Evolutionary conservation across 179 eudicot species (phyloP), one percentile per base, ranked within the genome.

Genomic region (Camellia oleifera): DNA sequence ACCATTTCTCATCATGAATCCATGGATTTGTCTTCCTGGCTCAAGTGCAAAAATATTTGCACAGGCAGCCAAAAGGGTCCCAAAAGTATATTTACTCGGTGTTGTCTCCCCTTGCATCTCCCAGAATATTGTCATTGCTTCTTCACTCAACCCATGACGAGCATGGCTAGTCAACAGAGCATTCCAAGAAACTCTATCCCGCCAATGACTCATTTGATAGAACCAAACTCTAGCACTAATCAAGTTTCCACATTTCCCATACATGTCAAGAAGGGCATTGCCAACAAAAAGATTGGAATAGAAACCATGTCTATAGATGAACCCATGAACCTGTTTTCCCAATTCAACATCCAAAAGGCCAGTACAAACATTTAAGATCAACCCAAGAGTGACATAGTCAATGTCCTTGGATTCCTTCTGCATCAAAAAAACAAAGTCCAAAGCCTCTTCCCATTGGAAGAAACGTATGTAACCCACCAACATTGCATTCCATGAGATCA

Each of bases 401-500:
- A 84, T 72, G n/a, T 80, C 78, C 44, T 57, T 56, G 44, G 70
- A 82, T 13, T 76, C 83, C 64, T 80, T 83, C 48, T 50, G 46
- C 91, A 92, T 88, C 78, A 82, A 68, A 72, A 76, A 66, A 70
- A 91, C 61, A 72, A 94, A 89, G 32, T 83, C 81, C 78, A 89
- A 72, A 18, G 98, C 98, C 75, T 89, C 89, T 60, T 89, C 93
- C 91, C 90, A 92, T 72, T 83, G 83, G 42, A 72, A 84, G 57
- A 10, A 82, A 23, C 60, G 89, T 8, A 85, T 86, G 81, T 94
- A 92, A 4, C 97, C 98, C 0, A 86, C 85, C 80, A 94, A 72
- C 93, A 94, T 88, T 52, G 93, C 87, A 80, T 94, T 94, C 97
- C 94, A 92, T 6, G 97, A 87, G 77, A 94, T 78, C 64, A 90